phyloP scores from a whole-genome alignment of 345 rosid species.

The Psidium friedrichsthalianum region DNA sequence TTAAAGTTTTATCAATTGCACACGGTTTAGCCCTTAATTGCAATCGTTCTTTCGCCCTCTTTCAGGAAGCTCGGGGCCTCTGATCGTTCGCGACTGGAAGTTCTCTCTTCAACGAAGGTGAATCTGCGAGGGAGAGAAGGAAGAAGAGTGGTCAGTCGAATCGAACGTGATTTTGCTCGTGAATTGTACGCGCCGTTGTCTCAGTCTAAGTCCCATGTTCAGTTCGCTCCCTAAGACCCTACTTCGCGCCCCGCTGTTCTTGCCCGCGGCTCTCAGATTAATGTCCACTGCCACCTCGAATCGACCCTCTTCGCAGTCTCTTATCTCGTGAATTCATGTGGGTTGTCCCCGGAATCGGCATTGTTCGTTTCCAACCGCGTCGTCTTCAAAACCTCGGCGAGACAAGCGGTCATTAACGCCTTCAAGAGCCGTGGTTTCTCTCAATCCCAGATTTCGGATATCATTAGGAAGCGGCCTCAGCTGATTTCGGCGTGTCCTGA shows the following conservation, averaged over 20 bases:
- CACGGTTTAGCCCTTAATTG: too few species aligned
- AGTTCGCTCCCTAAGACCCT: not conserved
- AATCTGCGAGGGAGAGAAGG: not conserved
- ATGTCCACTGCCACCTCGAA: not conserved
- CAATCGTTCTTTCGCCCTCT: too few species aligned
- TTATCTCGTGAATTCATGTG: not conserved
- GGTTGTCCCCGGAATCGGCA: not conserved
- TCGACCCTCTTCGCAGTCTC: not conserved
- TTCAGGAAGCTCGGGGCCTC: not conserved
- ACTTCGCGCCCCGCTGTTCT: not conserved
- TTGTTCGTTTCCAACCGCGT: not conserved
- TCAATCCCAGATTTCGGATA: slow-evolving; percentile 2
- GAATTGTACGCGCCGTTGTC: not conserved
- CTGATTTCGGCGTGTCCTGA: slow-evolving; percentile 3
- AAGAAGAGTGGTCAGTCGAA: not conserved
- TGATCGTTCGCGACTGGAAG: not conserved
- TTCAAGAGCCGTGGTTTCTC: slow-evolving; percentile 17
- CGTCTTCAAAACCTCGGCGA: not conserved
- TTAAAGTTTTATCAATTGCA: too few species aligned
- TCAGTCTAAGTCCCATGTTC: not conserved
- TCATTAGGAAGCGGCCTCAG: slow-evolving; percentile 1
- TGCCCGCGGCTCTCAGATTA: not conserved
- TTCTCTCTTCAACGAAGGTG: not conserved
- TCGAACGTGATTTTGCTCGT: not conserved
- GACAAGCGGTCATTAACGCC: not conserved